A percentile compares a stretch with the other conserved stretches of the same genome.
Evolutionary conservation across 106 monocot species (phyloP).

Genomic region (Narthecium ossifragum): DNA sequence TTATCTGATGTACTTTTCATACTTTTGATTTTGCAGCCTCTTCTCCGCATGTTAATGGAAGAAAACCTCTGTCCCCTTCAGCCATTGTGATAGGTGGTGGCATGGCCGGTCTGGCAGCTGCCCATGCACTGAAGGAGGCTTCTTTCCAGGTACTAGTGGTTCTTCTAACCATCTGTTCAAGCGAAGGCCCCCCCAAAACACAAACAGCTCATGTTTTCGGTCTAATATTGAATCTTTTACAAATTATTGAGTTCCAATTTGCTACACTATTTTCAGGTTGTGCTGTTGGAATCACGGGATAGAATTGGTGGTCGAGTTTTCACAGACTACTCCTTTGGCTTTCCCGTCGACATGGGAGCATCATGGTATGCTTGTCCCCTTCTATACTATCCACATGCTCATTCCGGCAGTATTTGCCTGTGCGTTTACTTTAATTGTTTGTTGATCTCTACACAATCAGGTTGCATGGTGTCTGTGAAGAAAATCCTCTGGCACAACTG

Average conservation of each 20-base stretch:
- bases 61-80: constrained; percentile 31
- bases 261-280: constrained; percentile 52
- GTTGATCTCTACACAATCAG: constrained; percentile 14
- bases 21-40: constrained; percentile 20
- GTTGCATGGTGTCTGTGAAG: constrained; percentile 93
- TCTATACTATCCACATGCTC: neutral
- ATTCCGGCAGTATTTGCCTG: neutral
- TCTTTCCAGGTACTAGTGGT: constrained; percentile 60
- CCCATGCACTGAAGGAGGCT: constrained; percentile 73
- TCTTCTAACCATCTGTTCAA: constrained; percentile 1
- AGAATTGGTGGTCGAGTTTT: constrained; percentile 87
- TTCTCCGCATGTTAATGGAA: constrained; percentile 29
- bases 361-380: constrained; percentile 47
- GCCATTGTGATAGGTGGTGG: constrained; percentile 81
- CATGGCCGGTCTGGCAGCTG: constrained; percentile 79
- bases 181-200: neutral
- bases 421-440: no score
- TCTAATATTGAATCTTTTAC: neutral
- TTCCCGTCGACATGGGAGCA: constrained; percentile 94
- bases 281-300: constrained; percentile 84
- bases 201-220: neutral
- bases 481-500: constrained; percentile 85
- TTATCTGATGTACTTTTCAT: no score
- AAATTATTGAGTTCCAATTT: neutral
- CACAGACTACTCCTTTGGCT: constrained; percentile 92